A percentile compares a stretch with the other conserved stretches of the same genome.
Conservation (phyloP, 441 rosid genomes). For the Brassica hybrid region DNA sequence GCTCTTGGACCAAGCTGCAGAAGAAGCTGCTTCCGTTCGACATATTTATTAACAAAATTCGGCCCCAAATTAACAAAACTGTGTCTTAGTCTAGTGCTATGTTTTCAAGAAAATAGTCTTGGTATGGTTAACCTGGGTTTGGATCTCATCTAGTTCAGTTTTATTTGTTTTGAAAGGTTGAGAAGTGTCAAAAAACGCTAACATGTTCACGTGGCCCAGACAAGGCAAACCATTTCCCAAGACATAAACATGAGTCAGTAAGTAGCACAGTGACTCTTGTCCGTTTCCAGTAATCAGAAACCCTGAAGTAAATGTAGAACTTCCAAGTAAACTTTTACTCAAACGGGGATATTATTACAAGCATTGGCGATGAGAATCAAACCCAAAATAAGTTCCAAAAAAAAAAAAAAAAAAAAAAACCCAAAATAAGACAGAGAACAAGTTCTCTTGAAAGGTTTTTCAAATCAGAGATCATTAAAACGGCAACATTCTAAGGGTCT, state of each 20-base stretch:
- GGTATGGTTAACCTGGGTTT: no score
- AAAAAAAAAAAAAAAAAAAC: no score
- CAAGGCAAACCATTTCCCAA: constrained; percentile 1
- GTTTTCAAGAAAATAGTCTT: no score
- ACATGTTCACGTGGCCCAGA: not conserved
- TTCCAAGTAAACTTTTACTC: not conserved
- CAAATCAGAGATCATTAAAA: constrained; percentile 14
- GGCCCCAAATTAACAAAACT: no score
- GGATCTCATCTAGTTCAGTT: no score
- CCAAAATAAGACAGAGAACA: not conserved
- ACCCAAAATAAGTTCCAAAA: not conserved
- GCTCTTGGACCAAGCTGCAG: no score
- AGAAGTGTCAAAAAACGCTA: not conserved
- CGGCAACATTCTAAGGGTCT: not conserved
- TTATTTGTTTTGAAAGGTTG: not conserved
- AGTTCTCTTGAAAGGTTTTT: not conserved
- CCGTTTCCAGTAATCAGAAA: not conserved
- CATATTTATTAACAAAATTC: no score
- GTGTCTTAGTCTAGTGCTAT: no score
- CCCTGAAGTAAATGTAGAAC: not conserved
- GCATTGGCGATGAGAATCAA: not conserved
- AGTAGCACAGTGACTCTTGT: not conserved
- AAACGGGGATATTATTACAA: not conserved
- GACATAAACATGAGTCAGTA: not conserved
- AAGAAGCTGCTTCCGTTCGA: no score